Base-by-base conservation (phyloP, 495 filamentous ascomycete genomes). In the Cetradonia linearis region DNA sequence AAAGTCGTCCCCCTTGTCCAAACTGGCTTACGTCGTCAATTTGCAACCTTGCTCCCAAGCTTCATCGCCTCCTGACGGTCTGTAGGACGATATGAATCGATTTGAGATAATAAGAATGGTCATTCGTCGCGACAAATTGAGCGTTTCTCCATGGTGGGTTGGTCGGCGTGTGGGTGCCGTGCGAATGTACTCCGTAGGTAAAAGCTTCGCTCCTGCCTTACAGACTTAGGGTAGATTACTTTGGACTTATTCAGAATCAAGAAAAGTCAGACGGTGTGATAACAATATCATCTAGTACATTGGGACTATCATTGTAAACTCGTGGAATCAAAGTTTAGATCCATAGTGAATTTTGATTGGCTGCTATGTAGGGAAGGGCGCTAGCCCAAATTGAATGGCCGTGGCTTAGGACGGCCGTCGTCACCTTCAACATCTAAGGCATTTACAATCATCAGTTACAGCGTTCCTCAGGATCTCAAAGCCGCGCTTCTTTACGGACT, bases 391-490 rank as follows among this genome's bases (percentile, higher is more conserved):
- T 31, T 9, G 28, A 23, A 20, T 20, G 31, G 28, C 33, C 20
- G 49, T 27, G 30, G 33, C 50, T 54, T 33, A 30, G 50, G 50
- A 30, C 30, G 9, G 28, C 1, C 42, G n/a, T 53, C 50, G 50
- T 54, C 50, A 54, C 30, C 31, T 54, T 54, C 50, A 36, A 54
- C n/a, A 54, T 36, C 30, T 9, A 18, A 20, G 18, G 8, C 30
- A 8, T n/a, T 33, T 11, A 31, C 30, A 23, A n/a, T 34, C 23
- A 54, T 9, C 31, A 49, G 9, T 44, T 34, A 61, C 52, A 61
- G 59, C 50, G 59, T 55, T 47, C 59, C 59, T 61, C 59, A 61
- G 50, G 50, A 48, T n/a, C 8, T 50, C 8, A 55, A 42, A 30
- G 13, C 37, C 47, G 3, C 27, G 52, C 4, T 23, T 31, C 3